A percentile compares a stretch with the other conserved stretches of the same genome.
Evolutionary conservation across 1,284 basidiomycete species (phyloP).

Genomic region (Jaminaea rosea): DNA sequence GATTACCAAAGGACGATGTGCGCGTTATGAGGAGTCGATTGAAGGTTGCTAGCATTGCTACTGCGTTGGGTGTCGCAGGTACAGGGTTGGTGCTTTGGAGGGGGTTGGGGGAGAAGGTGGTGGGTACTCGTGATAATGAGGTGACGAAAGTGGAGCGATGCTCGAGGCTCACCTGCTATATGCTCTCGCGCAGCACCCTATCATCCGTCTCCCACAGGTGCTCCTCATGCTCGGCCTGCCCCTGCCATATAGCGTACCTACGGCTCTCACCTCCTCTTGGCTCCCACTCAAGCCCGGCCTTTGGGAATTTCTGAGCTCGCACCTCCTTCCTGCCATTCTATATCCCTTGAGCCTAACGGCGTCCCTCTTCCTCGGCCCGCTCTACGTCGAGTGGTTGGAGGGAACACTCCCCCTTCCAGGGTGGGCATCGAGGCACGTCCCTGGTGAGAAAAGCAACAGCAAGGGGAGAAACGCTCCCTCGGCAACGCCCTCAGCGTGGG

Average conservation of each 20-base stretch:
- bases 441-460: too few relatives aligned
- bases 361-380: constrained; percentile 70
- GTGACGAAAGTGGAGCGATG: too few relatives aligned
- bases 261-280: constrained; percentile 7
- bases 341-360: constrained; percentile 64
- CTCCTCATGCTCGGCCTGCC: constrained; percentile 23
- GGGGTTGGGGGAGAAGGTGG: not conserved
- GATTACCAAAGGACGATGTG: constrained; percentile 11
- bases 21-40: constrained; percentile 9
- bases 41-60: constrained; percentile 4
- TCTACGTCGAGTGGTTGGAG: constrained; percentile 60
- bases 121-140: too few relatives aligned
- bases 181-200: constrained; percentile 4
- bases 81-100: constrained; percentile 7
- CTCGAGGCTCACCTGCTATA: constrained; percentile 30
- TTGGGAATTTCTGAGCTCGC: not conserved
- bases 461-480: too few relatives aligned
- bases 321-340: constrained; percentile 10
- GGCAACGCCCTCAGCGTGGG: too few relatives aligned
- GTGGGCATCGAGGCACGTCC: too few relatives aligned
- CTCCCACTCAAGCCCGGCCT: constrained; percentile 1
- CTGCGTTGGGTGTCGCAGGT: constrained; percentile 4
- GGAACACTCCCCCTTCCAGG: constrained; percentile 54
- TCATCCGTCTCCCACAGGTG: constrained; percentile 9
- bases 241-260: constrained; percentile 13